Evolutionary conservation across 208 protist species (phyloP), one percentile per base, ranked within the genome.

Genomic region (Trypanosoma cruzi): DNA sequence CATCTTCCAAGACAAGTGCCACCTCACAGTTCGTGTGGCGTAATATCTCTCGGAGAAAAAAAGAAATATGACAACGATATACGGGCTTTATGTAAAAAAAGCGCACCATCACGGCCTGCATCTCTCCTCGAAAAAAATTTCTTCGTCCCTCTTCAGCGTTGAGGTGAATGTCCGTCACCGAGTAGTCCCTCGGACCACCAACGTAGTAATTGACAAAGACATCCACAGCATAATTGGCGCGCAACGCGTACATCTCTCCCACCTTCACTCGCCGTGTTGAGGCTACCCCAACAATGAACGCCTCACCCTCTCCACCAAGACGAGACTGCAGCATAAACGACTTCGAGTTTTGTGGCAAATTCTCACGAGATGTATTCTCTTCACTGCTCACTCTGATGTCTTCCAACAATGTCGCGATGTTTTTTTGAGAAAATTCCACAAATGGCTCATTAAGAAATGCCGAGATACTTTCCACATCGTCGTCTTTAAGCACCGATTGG

Each of bases 221-320:
- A 71, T 97, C 92, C n/a, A 97, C 29, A 65, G 93, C 85, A 69
- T 94, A 97, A 79, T 95, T 95, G 56, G 77, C 74, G 31, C 89
- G 85, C 8, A 97, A 72, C n/a, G 81, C 82, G 66, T 97, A 93
- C 83, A 94, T 81, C 53, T 95, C 92, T 0, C 58, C 22, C 28
- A 86, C 64, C 11, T 77, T 77, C 32, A 94, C 52, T 28, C 63
- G 62, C 49, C 87, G 82, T 62, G 83, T 73, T 6, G 85, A 85
- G 4, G 85, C 80, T 22, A 93, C 65, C 55, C 89, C 92, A 8
- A 91, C 77, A 37, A 92, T 62, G 16, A 24, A 4, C 4, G 48
- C 6, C 22, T 3, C 48, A 2, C 22, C 20, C 4, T 8, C 24
- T 28, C 48, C 48, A 52, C 48, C 22, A 11, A 52, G 22, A 11